A percentile compares a stretch with the other conserved stretches of the same genome.
These are phyloP conservation scores for Penicillium soppii DNA, from an alignment of 495 filamentous ascomycete genomes.

Conservation along the genomic window DNA sequence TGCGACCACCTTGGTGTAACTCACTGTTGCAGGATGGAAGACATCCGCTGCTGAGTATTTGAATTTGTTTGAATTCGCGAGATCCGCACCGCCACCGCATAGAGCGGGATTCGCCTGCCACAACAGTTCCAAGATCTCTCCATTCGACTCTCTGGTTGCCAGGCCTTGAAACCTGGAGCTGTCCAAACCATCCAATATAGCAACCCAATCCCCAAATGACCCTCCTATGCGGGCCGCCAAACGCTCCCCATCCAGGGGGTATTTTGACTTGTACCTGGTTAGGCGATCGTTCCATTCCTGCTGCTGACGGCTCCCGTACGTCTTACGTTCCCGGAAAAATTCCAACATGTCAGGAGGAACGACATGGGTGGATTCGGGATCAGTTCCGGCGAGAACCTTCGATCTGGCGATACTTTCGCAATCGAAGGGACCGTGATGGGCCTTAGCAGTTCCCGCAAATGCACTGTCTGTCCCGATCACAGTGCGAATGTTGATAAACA, in stretches of 20 bases:
- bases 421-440: slow-evolving; percentile 42
- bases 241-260: too few species aligned
- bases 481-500: slow-evolving; percentile 50
- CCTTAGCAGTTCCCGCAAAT: slow-evolving; percentile 34
- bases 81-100: slow-evolving; percentile 18
- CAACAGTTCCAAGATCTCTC: slow-evolving; percentile 3
- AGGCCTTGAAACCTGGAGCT: slow-evolving; percentile 29
- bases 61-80: slow-evolving; percentile 18
- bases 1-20: too few species aligned
- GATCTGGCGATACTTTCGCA: slow-evolving; percentile 26
- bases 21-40: slow-evolving; percentile 30
- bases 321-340: slow-evolving; percentile 11
- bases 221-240: too few species aligned
- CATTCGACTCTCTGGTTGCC: slow-evolving; percentile 11
- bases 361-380: too few species aligned
- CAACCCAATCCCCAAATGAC: too few species aligned
- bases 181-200: slow-evolving; percentile 23
- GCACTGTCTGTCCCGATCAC: slow-evolving; percentile 44
- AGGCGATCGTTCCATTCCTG: too few species aligned
- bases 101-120: slow-evolving; percentile 5
- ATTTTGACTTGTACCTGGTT: too few species aligned
- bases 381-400: slow-evolving; percentile 3
- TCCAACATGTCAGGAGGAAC: too few species aligned
- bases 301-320: too few species aligned
- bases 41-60: slow-evolving; percentile 8